Percentiles rank a stretch among this genome's conserved stretches.
phyloP scores from a whole-genome alignment of 495 filamentous ascomycete species.

The Aspergillus nidulans region DNA sequence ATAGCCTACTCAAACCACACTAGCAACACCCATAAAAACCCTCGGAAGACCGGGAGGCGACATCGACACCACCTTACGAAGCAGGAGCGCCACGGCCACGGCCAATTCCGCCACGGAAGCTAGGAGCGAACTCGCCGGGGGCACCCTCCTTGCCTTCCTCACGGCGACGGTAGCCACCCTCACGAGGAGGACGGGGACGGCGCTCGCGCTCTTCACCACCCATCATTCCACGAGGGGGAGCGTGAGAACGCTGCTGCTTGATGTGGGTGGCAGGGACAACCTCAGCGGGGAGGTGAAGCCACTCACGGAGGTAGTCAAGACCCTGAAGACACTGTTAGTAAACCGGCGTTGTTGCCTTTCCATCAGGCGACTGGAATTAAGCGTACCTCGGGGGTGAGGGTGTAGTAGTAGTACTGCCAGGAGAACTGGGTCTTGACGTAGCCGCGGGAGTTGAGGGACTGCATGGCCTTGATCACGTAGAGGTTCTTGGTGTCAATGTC shows the following conservation, averaged over 20 bases:
- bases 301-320: conserved; percentile 99
- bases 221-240: conserved; percentile 97
- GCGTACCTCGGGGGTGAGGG: conserved; percentile 81
- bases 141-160: conserved; percentile 93
- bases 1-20: conserved; percentile 31
- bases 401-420: conserved; percentile 99
- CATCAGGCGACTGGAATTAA: not conserved
- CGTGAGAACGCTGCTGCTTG: conserved; percentile 99
- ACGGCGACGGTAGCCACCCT: conserved; percentile 90
- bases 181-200: conserved; percentile 77
- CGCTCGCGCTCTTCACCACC: conserved; percentile 85
- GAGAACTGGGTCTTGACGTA: conserved; percentile 99
- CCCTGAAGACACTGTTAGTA: conserved; percentile 41
- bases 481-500: conserved; percentile 99
- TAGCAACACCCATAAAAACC: conserved; percentile 26
- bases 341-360: not conserved
- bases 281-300: conserved; percentile 99
- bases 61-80: conserved; percentile 28
- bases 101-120: conserved; percentile 93
- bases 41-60: conserved; percentile 36
- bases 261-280: conserved; percentile 99
- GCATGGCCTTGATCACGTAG: conserved; percentile 93
- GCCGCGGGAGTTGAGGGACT: conserved; percentile 95
- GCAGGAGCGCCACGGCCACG: conserved; percentile 81
- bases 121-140: conserved; percentile 89